These are phyloP conservation scores for Malassezia cuniculi DNA, from an alignment of 1,284 basidiomycete genomes.

Conservation along the genomic window DNA sequence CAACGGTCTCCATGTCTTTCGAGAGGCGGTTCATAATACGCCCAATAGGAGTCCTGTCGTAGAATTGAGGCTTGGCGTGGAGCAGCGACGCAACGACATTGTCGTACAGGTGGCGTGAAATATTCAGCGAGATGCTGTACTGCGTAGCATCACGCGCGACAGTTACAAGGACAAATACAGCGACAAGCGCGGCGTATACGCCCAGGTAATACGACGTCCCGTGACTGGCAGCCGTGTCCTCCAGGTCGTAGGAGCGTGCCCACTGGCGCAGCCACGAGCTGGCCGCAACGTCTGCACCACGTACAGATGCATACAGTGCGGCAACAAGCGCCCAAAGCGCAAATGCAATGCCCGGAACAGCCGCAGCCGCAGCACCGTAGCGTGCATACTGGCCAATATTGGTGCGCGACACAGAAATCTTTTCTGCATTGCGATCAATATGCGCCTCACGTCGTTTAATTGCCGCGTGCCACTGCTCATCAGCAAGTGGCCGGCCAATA, in stretches of 20 bases:
- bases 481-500: too few species aligned
- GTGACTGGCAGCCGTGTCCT: too few species aligned
- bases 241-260: slow-evolving; percentile 31
- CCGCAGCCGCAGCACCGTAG: too few species aligned
- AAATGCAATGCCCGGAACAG: too few species aligned
- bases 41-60: slow-evolving; percentile 40
- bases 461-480: too few species aligned
- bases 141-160: slow-evolving; percentile 28
- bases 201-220: slow-evolving; percentile 29
- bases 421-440: too few species aligned
- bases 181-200: slow-evolving; percentile 27
- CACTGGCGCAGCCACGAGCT: slow-evolving; percentile 38
- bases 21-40: slow-evolving; percentile 44
- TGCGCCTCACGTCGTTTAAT: too few species aligned
- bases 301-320: slow-evolving; percentile 24
- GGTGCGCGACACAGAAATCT: too few species aligned
- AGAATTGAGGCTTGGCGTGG: slow-evolving; percentile 54
- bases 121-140: slow-evolving; percentile 30
- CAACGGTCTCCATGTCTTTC: slow-evolving; percentile 43
- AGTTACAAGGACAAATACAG: slow-evolving; percentile 28
- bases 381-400: too few species aligned
- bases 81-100: slow-evolving; percentile 67
- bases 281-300: slow-evolving; percentile 28
- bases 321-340: slow-evolving; percentile 24
- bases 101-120: slow-evolving; percentile 33